Evolutionary conservation across 768 basidiomycete species (phyloP).

Genomic region (Rhodocollybia butyracea): DNA sequence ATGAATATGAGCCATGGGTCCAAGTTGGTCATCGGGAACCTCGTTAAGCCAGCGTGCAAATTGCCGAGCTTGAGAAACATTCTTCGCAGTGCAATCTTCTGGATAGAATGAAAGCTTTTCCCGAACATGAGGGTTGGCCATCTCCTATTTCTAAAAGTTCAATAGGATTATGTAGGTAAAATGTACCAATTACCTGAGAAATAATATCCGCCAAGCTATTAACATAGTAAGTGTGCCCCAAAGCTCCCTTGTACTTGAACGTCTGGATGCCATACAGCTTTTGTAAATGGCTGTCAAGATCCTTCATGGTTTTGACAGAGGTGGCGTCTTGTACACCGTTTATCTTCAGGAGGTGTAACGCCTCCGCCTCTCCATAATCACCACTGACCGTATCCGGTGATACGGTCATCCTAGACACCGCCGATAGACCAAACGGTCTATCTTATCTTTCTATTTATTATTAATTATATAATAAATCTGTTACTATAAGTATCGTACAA

Average conservation of each 20-base stretch:
- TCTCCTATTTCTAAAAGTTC: constrained; percentile 15
- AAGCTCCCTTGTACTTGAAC: constrained; percentile 23
- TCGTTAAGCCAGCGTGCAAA: constrained; percentile 3
- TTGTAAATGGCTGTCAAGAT: constrained; percentile 13
- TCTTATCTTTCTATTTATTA: too few relatives aligned
- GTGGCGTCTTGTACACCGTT: too few relatives aligned
- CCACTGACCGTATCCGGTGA: too few relatives aligned
- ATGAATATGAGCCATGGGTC: background rate
- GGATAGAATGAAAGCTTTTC: constrained; percentile 13
- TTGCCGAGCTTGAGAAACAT: constrained; percentile 15
- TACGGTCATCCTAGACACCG: too few relatives aligned
- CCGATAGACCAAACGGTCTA: too few relatives aligned
- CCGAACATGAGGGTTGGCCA: constrained; percentile 17
- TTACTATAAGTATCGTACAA: too few relatives aligned
- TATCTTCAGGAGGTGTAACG: too few relatives aligned
- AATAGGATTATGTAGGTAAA: background rate
- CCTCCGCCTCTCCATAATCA: too few relatives aligned
- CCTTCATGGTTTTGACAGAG: background rate
- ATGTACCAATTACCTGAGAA: background rate
- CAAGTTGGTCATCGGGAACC: background rate
- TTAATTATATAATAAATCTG: too few relatives aligned
- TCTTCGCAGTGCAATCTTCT: constrained; percentile 11
- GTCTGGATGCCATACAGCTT: constrained; percentile 25
- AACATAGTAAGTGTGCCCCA: constrained; percentile 29
- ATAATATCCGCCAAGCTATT: constrained; percentile 21